Percentiles rank a stretch among this genome's conserved stretches.
These are phyloP conservation scores for Dicorynia guianensis DNA, from an alignment of 306 rosid genomes.

Conservation along the genomic window DNA sequence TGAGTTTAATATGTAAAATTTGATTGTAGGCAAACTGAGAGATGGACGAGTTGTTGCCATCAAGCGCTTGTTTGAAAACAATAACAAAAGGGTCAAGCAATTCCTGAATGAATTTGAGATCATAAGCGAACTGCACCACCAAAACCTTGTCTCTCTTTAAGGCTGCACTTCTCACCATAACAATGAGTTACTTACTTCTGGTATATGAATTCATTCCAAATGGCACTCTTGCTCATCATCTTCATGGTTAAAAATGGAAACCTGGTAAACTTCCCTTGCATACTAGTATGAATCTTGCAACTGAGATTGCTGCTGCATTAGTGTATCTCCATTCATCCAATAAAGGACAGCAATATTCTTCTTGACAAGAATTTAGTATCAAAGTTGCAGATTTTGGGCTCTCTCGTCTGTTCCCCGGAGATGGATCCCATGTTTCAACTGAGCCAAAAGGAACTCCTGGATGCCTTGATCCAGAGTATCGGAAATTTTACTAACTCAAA, in stretches of 20 bases:
- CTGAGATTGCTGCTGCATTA: background rate
- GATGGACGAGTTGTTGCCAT: slow-evolving; percentile 59
- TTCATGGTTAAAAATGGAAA: slow-evolving; percentile 46
- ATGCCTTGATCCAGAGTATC: slow-evolving; percentile 51
- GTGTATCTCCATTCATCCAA: slow-evolving; percentile 14
- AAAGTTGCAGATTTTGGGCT: background rate
- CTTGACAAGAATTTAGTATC: background rate
- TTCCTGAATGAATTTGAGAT: slow-evolving; percentile 34
- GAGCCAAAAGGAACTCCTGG: slow-evolving; percentile 61
- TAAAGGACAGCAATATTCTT: background rate
- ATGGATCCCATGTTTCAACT: slow-evolving; percentile 66
- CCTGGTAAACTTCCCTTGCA: slow-evolving; percentile 55
- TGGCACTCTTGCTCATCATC: slow-evolving; percentile 37
- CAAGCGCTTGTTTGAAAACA: slow-evolving; percentile 36
- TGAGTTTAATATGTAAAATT: no score
- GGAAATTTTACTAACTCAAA: slow-evolving; percentile 64
- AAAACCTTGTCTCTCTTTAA: slow-evolving; percentile 56
- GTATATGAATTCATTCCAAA: background rate
- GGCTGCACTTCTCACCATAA: slow-evolving; percentile 65
- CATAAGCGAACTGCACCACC: background rate
- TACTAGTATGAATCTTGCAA: slow-evolving; percentile 35
- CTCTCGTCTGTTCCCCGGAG: slow-evolving; percentile 15
- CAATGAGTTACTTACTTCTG: slow-evolving; percentile 57
- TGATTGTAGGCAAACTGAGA: background rate
- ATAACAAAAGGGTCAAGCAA: slow-evolving; percentile 26